A percentile compares a stretch with the other conserved stretches of the same genome.
These are phyloP conservation scores for Ambrosiella beaveri DNA, from an alignment of 2,329 filamentous ascomycete genomes.

Conservation along the genomic window DNA sequence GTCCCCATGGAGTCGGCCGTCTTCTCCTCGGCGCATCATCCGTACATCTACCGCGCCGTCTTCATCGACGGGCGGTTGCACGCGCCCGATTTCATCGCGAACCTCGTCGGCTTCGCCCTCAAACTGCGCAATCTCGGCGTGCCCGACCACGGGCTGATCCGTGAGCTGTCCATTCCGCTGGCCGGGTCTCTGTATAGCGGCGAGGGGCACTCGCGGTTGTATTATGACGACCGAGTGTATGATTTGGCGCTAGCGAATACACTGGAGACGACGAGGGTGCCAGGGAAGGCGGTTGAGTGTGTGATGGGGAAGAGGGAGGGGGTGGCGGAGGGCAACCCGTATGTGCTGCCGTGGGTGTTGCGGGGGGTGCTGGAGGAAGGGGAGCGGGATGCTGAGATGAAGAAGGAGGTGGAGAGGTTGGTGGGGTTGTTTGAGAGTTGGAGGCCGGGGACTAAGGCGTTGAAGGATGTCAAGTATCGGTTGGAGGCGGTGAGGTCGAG, in stretches of 20 bases:
- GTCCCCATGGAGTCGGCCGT: slow-evolving; percentile 70
- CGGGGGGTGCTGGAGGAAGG: slow-evolving; percentile 83
- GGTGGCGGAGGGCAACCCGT: slow-evolving; percentile 53
- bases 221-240: slow-evolving; percentile 79
- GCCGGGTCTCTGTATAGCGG: slow-evolving; percentile 83
- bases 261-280: slow-evolving; percentile 48
- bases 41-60: slow-evolving; percentile 87
- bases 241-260: slow-evolving; percentile 57
- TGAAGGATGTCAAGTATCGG: slow-evolving; percentile 92
- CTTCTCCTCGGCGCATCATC: slow-evolving; percentile 71
- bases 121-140: slow-evolving; percentile 89
- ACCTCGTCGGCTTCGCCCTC: slow-evolving; percentile 80
- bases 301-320: slow-evolving; percentile 16
- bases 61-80: slow-evolving; percentile 90
- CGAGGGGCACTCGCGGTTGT: slow-evolving; percentile 83
- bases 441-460: slow-evolving; percentile 74
- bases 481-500: slow-evolving; percentile 71
- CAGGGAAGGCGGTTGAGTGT: slow-evolving; percentile 23
- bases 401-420: slow-evolving; percentile 58
- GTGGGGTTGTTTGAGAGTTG: slow-evolving; percentile 84
- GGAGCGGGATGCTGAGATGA: slow-evolving; percentile 66
- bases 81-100: slow-evolving; percentile 81
- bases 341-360: slow-evolving; percentile 89
- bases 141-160: slow-evolving; percentile 80
- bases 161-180: slow-evolving; percentile 72